Conservation (phyloP, 768 basidiomycete species). For the Podaxis sp. region DNA sequence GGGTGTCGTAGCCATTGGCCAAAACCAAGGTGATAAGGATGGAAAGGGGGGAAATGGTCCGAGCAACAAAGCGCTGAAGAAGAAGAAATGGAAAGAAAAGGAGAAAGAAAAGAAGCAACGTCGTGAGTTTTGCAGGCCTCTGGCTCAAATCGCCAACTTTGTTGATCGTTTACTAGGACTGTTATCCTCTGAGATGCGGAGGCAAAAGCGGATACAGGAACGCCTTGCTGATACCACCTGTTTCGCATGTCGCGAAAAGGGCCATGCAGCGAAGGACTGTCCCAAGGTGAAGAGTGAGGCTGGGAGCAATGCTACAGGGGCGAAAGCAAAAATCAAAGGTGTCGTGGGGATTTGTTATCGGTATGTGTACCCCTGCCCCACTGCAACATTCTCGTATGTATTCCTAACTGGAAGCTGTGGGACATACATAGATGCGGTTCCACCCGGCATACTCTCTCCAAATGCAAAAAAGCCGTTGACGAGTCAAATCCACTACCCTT, state of each 20-base stretch:
- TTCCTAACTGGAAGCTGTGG: neutral
- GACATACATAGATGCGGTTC: constrained; percentile 69
- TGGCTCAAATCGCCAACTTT: neutral
- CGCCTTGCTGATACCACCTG: constrained; percentile 63
- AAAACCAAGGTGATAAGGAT: neutral
- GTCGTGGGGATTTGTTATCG: constrained; percentile 68
- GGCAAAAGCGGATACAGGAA: constrained; percentile 61
- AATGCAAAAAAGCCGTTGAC: constrained; percentile 67
- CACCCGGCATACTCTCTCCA: constrained; percentile 71
- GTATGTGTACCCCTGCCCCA: constrained; percentile 34
- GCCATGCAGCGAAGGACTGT: constrained; percentile 84
- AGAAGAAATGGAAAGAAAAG: constrained; percentile 31
- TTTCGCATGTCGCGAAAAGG: constrained; percentile 82
- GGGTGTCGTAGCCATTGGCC: neutral
- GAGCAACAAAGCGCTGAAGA: constrained; percentile 19
- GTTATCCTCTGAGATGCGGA: constrained; percentile 49
- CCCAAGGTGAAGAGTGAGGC: constrained; percentile 39
- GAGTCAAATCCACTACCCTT: constrained; percentile 72
- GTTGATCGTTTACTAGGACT: neutral
- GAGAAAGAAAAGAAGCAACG: constrained; percentile 29
- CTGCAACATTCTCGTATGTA: neutral
- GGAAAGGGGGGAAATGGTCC: neutral
- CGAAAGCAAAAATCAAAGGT: constrained; percentile 19
- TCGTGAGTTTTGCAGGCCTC: constrained; percentile 28
- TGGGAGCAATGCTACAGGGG: constrained; percentile 15